Conservation (phyloP, 805 yeast genomes). For the Wickerhamiella domercqiae region DNA sequence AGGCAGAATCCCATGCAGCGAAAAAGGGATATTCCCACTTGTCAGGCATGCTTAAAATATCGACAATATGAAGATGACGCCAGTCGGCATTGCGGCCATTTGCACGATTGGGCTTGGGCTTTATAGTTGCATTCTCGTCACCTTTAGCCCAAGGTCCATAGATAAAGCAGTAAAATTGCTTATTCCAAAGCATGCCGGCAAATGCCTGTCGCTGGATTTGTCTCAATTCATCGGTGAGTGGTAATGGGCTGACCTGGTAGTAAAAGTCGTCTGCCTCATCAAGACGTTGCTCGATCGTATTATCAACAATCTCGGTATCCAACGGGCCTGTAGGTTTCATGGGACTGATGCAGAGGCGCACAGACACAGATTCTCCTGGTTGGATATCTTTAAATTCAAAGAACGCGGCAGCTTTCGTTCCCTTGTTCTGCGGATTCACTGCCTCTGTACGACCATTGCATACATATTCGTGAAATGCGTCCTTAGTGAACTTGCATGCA, state of each 20-base stretch:
- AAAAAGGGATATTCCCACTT: slow-evolving; percentile 94
- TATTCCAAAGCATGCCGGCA: slow-evolving; percentile 87
- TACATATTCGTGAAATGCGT: slow-evolving; percentile 78
- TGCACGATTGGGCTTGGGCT: slow-evolving; percentile 71
- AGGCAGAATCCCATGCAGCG: slow-evolving; percentile 95
- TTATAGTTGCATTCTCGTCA: slow-evolving; percentile 57
- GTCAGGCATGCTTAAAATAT: slow-evolving; percentile 77
- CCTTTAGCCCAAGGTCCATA: slow-evolving; percentile 80
- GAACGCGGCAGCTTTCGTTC: slow-evolving; percentile 80
- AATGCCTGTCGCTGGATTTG: slow-evolving; percentile 84
- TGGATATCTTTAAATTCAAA: slow-evolving; percentile 69
- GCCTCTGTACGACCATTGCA: slow-evolving; percentile 44
- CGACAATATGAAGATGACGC: slow-evolving; percentile 80
- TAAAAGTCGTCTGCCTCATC: slow-evolving; percentile 88
- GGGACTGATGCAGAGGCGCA: slow-evolving; percentile 57
- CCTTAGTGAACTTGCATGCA: slow-evolving; percentile 51
- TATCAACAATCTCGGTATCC: slow-evolving; percentile 63
- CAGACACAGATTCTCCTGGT: slow-evolving; percentile 72
- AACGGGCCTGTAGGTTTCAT: slow-evolving; percentile 26
- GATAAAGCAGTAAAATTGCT: slow-evolving; percentile 77
- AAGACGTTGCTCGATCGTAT: slow-evolving; percentile 49
- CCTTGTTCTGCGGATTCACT: slow-evolving; percentile 53
- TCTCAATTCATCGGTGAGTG: slow-evolving; percentile 63
- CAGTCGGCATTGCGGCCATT: slow-evolving; percentile 80
- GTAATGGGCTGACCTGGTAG: slow-evolving; percentile 76